phyloP scores from a whole-genome alignment of 257 asterid species.

The Knoxia roxburghii region DNA sequence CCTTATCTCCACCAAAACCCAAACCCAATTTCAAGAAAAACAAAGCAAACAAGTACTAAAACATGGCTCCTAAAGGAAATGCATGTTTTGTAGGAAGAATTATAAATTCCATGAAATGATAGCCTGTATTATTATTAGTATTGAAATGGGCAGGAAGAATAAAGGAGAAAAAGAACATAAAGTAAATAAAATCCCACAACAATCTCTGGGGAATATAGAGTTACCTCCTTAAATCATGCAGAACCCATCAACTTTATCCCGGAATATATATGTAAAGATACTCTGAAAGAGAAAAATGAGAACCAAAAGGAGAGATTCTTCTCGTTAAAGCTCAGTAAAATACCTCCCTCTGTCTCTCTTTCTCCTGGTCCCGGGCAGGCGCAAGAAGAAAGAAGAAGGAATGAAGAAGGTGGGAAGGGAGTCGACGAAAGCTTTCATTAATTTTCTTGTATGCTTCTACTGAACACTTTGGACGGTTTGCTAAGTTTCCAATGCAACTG shows the following conservation, averaged over 20 bases:
- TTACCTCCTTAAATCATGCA: not conserved
- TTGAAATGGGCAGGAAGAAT: not conserved
- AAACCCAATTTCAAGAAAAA: not conserved
- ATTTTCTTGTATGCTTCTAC: no score
- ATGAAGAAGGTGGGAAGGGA: no score
- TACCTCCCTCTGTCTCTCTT: no score
- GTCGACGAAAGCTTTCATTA: no score
- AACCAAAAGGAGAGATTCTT: not conserved
- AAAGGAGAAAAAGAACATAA: not conserved
- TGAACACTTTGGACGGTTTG: not conserved
- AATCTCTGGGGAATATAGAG: not conserved
- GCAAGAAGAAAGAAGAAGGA: not conserved
- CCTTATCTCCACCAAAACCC: not conserved
- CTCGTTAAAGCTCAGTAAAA: not conserved
- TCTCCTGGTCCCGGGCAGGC: no score
- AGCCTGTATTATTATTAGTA: not conserved
- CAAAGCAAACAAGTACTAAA: not conserved
- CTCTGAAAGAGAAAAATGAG: not conserved
- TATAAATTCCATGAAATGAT: not conserved
- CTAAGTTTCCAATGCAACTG: not conserved
- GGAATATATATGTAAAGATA: not conserved
- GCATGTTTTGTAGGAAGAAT: conserved; percentile 2
- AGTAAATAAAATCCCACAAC: not conserved
- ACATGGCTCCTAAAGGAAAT: not conserved
- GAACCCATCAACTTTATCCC: not conserved